These are phyloP conservation scores for Ophiobolus disseminans DNA, from an alignment of 2,329 filamentous ascomycete genomes.

Conservation along the genomic window DNA sequence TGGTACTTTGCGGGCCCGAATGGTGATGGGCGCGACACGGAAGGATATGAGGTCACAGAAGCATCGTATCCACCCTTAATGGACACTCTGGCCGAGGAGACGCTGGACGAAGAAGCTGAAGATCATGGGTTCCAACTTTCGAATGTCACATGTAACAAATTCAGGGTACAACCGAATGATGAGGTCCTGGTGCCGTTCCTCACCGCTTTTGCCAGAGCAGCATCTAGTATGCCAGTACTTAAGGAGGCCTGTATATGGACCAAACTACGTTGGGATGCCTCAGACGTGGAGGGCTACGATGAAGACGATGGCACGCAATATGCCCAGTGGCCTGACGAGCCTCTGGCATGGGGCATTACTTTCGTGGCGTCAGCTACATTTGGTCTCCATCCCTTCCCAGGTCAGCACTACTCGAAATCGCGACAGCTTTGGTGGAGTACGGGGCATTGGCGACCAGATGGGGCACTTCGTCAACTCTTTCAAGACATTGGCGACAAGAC, in stretches of 20 bases:
- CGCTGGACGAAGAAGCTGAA: slow-evolving; percentile 1
- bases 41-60: slow-evolving; percentile 1
- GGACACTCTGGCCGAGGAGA: slow-evolving; percentile 9
- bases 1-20: slow-evolving; percentile 26
- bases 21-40: slow-evolving; percentile 10
- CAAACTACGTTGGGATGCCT: slow-evolving; percentile 7
- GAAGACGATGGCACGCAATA: too few species aligned
- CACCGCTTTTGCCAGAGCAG: slow-evolving; percentile 21
- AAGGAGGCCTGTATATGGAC: slow-evolving; percentile 17
- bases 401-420: too few species aligned
- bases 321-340: too few species aligned
- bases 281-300: neutral
- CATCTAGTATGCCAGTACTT: slow-evolving; percentile 16
- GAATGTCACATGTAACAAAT: too few species aligned
- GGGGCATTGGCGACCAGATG: too few species aligned
- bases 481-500: too few species aligned
- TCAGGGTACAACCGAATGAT: slow-evolving; percentile 18
- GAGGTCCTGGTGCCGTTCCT: slow-evolving; percentile 16
- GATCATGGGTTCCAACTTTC: neutral
- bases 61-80: slow-evolving; percentile 20
- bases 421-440: too few species aligned
- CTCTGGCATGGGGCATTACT: too few species aligned
- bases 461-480: too few species aligned
- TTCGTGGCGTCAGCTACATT: too few species aligned
- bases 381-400: too few species aligned